Evolutionary conservation across 2,329 filamentous ascomycete genomes (phyloP).

Genomic region (Celoporthe dispersa): DNA sequence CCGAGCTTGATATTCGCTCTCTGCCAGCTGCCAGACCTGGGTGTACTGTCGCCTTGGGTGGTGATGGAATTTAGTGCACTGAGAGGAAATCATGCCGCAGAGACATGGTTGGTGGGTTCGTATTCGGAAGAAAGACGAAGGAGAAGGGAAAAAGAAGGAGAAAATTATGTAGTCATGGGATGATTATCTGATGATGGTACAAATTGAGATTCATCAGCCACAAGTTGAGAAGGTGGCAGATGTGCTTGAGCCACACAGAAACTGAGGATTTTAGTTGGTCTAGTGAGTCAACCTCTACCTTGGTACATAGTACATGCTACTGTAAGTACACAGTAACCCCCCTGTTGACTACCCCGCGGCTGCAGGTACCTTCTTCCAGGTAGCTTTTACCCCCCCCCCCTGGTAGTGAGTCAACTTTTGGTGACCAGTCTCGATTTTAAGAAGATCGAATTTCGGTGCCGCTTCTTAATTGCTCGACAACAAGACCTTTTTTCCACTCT

Average conservation of each 20-base stretch:
- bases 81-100: neutral
- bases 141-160: neutral
- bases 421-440: neutral
- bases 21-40: neutral
- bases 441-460: neutral
- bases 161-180: neutral
- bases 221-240: neutral
- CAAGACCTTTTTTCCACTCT: constrained; percentile 3
- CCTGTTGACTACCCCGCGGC: constrained; percentile 15
- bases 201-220: neutral
- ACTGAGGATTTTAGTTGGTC: neutral
- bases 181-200: neutral
- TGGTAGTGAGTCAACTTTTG: constrained; percentile 19
- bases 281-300: neutral
- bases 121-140: neutral
- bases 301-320: neutral
- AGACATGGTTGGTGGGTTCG: neutral
- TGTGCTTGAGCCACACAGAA: constrained; percentile 3
- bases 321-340: neutral
- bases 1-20: neutral
- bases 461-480: constrained; percentile 10
- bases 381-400: neutral
- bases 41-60: neutral
- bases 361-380: constrained; percentile 2
- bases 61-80: neutral